Evolutionary conservation across 2,329 filamentous ascomycete genomes (phyloP), one percentile per base, ranked within the genome.

Genomic region (Fusarium papillatum): DNA sequence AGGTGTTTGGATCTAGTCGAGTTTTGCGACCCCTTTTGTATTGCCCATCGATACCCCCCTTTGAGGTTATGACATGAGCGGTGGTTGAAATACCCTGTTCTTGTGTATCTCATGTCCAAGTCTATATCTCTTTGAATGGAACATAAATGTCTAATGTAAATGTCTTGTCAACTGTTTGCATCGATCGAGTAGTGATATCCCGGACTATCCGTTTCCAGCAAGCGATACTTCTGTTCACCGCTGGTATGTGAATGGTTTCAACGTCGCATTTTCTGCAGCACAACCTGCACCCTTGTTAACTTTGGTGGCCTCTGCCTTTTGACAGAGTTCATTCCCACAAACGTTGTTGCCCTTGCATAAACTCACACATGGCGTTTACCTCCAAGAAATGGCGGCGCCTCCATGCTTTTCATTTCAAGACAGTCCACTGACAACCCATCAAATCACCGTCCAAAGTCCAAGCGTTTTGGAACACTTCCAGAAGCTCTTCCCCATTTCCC

Each of bases 21-120:
- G 16, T 64, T 68, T 67, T 64, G 29, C 64, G 38, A 41, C 50
- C 39, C 39, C 53, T 72, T 62, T 74, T 17, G 38, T 43, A 68
- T 65, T 68, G 53, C 59, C 59, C 38, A 61, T 74, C 70, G 75
- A 78, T 78, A 78, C 73, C 75, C 34, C 34, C 76, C 65, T 57
- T 63, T 64, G 60, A 69, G 41, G 55, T 64, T 70, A 19, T 61
- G 34, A 41, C 46, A 50, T 16, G 31, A 61, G 48, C 36, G n/a
- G 34, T 36, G 36, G 50, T 43, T 50, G 53, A 57, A 57, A 48
- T 24, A 6, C 13, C 22, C 53, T 19, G 16, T n/a, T 53, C 53
- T 64, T 36, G 26, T 24, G 48, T 34, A 7, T 46, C 31, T 39
- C 50, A 38, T 55, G 43, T 65, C 34, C 67, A 38, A 66, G 36